These are phyloP conservation scores for Cladochytrium replicatum DNA, from an alignment of 192 early-diverging fungal genomes.

Conservation along the genomic window DNA sequence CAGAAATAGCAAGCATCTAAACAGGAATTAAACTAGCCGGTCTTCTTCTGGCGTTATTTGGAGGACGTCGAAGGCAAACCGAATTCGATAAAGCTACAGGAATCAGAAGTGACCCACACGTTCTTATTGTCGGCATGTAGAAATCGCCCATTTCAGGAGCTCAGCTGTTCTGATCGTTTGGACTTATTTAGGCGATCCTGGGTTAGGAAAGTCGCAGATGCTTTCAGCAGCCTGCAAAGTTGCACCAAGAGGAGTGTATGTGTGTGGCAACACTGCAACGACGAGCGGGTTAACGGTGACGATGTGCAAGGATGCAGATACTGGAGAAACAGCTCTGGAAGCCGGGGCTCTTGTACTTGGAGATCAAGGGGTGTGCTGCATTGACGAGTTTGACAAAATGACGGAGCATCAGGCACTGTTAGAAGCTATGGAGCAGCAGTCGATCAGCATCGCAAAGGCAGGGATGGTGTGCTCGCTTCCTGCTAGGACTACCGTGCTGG, in stretches of 20 bases:
- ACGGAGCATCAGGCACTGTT: slow-evolving; percentile 66
- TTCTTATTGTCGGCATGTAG: slow-evolving; percentile 54
- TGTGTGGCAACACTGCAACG: slow-evolving; percentile 54
- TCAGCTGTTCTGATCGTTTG: background rate
- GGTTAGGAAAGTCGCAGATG: slow-evolving; percentile 75
- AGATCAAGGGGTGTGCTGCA: slow-evolving; percentile 76
- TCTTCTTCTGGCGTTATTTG: slow-evolving; percentile 67
- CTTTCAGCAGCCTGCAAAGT: slow-evolving; percentile 58
- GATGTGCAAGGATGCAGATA: slow-evolving; percentile 51
- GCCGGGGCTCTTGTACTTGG: slow-evolving; percentile 67
- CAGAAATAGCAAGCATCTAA: slow-evolving; percentile 7
- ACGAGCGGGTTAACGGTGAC: slow-evolving; percentile 58
- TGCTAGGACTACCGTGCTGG: slow-evolving; percentile 68
- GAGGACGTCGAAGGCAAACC: slow-evolving; percentile 35
- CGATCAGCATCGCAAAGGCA: slow-evolving; percentile 69
- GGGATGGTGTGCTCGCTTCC: slow-evolving; percentile 72
- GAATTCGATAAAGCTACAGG: slow-evolving; percentile 30
- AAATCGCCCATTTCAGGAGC: background rate
- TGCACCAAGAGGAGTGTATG: slow-evolving; percentile 73
- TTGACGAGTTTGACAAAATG: slow-evolving; percentile 84
- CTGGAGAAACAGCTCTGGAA: slow-evolving; percentile 60
- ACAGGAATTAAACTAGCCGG: slow-evolving; percentile 38
- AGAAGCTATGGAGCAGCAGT: slow-evolving; percentile 74
- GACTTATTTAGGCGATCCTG: slow-evolving; percentile 49
- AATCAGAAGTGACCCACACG: slow-evolving; percentile 60